A percentile compares a stretch with the other conserved stretches of the same genome.
These are phyloP conservation scores for Trametes cingulata DNA, from an alignment of 768 basidiomycete genomes.

Conservation along the genomic window DNA sequence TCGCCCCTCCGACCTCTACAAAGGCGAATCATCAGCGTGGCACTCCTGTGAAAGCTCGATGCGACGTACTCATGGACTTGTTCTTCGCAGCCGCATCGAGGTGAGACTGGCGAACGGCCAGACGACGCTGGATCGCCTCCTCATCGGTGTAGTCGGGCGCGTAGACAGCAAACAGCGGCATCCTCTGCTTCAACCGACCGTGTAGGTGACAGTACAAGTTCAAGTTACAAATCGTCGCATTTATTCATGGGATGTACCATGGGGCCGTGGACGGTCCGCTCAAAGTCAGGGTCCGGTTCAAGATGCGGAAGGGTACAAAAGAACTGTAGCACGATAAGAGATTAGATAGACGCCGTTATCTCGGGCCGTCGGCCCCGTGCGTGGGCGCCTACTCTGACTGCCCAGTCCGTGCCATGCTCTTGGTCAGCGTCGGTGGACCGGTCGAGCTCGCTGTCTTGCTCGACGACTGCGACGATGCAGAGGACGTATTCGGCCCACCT, in stretches of 20 bases:
- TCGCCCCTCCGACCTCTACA: conserved; percentile 26
- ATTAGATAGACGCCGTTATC: conserved; percentile 11
- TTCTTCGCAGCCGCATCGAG: conserved; percentile 46
- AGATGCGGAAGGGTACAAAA: neutral
- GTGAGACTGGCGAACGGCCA: conserved; percentile 56
- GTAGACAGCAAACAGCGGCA: conserved; percentile 52
- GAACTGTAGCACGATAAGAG: neutral
- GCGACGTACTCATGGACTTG: conserved; percentile 48
- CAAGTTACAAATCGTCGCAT: neutral
- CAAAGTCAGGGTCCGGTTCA: neutral
- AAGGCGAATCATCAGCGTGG: neutral
- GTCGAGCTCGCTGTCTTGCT: conserved; percentile 1
- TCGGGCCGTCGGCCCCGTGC: neutral
- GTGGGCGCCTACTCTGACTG: neutral
- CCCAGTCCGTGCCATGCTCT: conserved; percentile 7
- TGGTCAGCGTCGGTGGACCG: conserved; percentile 2
- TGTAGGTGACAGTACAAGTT: neutral
- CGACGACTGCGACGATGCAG: conserved; percentile 13
- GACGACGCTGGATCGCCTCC: conserved; percentile 57
- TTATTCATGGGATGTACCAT: neutral
- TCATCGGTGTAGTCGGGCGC: conserved; percentile 67
- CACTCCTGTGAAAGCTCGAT: neutral
- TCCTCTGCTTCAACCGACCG: neutral
- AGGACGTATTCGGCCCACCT: neutral
- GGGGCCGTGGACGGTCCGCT: conserved; percentile 5